Conservation (phyloP, 108 stramenopile genomes). For the Cyclotella atomus region DNA sequence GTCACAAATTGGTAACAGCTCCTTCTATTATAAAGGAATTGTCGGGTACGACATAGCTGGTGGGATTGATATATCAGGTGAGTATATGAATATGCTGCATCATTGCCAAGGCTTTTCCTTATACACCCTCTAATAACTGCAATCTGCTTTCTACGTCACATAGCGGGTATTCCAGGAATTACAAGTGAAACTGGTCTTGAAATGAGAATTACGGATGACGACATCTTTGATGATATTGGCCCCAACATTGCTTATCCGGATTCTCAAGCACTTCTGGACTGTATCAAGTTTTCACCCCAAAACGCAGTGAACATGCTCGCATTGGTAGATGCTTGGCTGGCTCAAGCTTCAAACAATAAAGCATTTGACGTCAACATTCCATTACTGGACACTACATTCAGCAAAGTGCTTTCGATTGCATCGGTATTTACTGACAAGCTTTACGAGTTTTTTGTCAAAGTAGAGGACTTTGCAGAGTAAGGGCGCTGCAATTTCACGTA, state of each 20-base stretch:
- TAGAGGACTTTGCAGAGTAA: background rate
- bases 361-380: constrained; percentile 26
- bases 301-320: constrained; percentile 19
- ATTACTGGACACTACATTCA: constrained; percentile 23
- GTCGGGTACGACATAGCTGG: background rate
- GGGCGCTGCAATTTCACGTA: background rate
- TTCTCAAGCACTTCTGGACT: constrained; percentile 15
- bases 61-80: background rate
- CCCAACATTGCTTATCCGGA: constrained; percentile 11
- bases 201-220: constrained; percentile 14
- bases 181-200: constrained; percentile 12
- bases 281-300: constrained; percentile 26
- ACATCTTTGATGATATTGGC: constrained; percentile 28
- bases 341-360: constrained; percentile 23
- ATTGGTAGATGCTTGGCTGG: constrained; percentile 25
- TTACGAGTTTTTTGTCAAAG: constrained; percentile 28
- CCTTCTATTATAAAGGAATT: background rate
- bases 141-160: no score
- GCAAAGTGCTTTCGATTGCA: constrained; percentile 16
- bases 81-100: no score
- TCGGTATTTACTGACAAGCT: constrained; percentile 14
- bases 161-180: constrained; percentile 18
- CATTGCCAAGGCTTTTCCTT: constrained; percentile 17
- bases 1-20: background rate
- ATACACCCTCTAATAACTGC: no score